Conservation (phyloP, 176 grass and related monocot genomes). For the Hordeum marinum region DNA sequence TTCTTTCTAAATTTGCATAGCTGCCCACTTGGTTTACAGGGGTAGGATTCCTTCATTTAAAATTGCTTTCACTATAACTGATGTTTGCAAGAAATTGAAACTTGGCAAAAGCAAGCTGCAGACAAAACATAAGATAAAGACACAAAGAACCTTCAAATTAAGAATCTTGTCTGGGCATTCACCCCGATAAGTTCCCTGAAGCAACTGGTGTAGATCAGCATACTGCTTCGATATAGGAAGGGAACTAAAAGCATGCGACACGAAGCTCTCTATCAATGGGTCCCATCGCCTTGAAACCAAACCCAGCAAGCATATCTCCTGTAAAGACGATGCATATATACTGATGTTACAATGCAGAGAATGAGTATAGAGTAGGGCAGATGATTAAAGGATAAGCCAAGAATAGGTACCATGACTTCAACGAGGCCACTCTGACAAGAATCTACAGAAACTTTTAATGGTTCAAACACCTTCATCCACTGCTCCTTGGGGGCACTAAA, state of each 20-base stretch:
- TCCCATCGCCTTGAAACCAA: constrained; percentile 58
- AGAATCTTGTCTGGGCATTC: constrained; percentile 19
- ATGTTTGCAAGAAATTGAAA: background rate
- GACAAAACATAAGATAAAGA: constrained; percentile 5
- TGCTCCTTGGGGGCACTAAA: constrained; percentile 69
- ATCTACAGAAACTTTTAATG: constrained; percentile 30
- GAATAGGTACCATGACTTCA: constrained; percentile 57
- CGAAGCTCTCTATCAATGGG: constrained; percentile 47
- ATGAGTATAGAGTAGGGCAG: background rate
- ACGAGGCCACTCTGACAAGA: constrained; percentile 32
- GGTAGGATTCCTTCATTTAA: background rate
- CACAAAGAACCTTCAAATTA: constrained; percentile 40
- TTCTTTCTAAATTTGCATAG: background rate
- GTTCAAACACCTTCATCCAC: constrained; percentile 64
- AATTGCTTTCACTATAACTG: background rate
- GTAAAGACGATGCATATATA: background rate
- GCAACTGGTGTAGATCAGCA: constrained; percentile 47
- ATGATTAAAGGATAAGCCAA: background rate
- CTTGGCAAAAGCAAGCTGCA: background rate
- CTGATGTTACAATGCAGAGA: background rate
- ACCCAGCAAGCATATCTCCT: constrained; percentile 82
- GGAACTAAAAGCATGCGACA: constrained; percentile 51
- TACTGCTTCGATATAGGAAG: constrained; percentile 73
- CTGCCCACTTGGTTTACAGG: background rate
- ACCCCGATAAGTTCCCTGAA: constrained; percentile 34